Percentiles rank a stretch among this genome's conserved stretches.
These are phyloP conservation scores for Fraxinus velutina DNA, from an alignment of 305 asterid species.

Conservation along the genomic window DNA sequence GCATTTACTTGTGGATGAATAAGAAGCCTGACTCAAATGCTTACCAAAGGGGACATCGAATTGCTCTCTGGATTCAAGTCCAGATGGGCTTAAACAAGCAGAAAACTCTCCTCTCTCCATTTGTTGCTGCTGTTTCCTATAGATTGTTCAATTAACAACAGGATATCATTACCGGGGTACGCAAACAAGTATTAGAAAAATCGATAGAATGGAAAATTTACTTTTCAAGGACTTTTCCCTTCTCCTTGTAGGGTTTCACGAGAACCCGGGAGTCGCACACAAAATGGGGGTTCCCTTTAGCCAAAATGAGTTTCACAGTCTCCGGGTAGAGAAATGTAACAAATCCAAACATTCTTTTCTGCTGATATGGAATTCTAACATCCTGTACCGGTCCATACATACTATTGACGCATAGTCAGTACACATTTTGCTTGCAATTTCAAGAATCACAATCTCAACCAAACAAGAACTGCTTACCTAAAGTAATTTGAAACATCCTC, in stretches of 20 bases:
- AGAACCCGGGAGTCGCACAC: conserved; percentile 98
- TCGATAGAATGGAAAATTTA: conserved; percentile 16
- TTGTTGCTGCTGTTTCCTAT: conserved; percentile 67
- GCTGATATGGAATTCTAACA: conserved; percentile 96
- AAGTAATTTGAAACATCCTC: conserved; percentile 92
- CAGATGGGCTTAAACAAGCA: conserved; percentile 64
- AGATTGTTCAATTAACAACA: conserved; percentile 2
- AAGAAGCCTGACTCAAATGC: conserved; percentile 12
- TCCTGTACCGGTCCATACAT: conserved; percentile 96
- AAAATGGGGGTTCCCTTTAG: conserved; percentile 95
- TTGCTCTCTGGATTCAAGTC: conserved; percentile 62
- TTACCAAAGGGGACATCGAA: conserved; percentile 72
- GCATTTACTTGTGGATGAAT: background rate
- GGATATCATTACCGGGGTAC: background rate
- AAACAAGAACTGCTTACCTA: conserved; percentile 37
- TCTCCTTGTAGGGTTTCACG: conserved; percentile 96
- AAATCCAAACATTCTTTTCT: conserved; percentile 94
- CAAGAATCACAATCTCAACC: background rate
- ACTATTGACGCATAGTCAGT: conserved; percentile 33
- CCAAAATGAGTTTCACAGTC: conserved; percentile 84
- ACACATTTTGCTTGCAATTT: background rate
- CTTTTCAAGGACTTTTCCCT: conserved; percentile 88
- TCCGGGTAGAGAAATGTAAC: conserved; percentile 83
- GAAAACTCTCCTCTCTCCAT: conserved; percentile 66
- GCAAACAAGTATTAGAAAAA: background rate